phyloP scores from a whole-genome alignment of 2,329 filamentous ascomycete species.

The Aaosphaeria pasadenensis region DNA sequence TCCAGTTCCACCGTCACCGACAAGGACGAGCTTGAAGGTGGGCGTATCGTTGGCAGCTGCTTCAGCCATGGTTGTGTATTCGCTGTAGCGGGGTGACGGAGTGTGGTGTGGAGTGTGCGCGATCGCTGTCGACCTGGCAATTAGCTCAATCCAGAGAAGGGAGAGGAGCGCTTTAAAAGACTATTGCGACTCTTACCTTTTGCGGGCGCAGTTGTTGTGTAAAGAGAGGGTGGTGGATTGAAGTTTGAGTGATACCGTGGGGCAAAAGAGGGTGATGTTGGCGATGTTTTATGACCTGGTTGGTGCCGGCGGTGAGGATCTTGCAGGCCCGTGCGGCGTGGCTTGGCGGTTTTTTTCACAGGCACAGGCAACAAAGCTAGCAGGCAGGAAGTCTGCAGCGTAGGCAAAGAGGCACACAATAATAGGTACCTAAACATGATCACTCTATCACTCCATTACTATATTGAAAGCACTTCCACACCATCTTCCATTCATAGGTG shows the following conservation, averaged over 20 bases:
- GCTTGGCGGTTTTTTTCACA: neutral
- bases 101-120: slow-evolving; percentile 22
- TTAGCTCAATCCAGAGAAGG: neutral
- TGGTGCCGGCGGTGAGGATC: slow-evolving; percentile 18
- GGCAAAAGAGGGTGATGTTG: slow-evolving; percentile 20
- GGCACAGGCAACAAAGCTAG: neutral
- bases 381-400: neutral
- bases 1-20: slow-evolving; percentile 98
- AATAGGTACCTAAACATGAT: neutral
- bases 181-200: slow-evolving; percentile 11
- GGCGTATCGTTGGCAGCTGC: slow-evolving; percentile 59
- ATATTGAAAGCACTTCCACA: too few relatives aligned
- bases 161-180: too few relatives aligned
- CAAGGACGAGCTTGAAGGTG: slow-evolving; percentile 99
- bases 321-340: neutral
- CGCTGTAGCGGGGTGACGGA: slow-evolving; percentile 30
- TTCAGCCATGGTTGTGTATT: slow-evolving; percentile 53
- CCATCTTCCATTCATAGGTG: too few relatives aligned
- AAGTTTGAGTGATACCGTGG: slow-evolving; percentile 22
- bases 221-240: slow-evolving; percentile 17
- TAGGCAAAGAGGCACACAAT: neutral
- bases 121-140: slow-evolving; percentile 8
- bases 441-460: neutral
- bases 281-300: slow-evolving; percentile 32
- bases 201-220: slow-evolving; percentile 15